phyloP scores from a whole-genome alignment of 2,329 filamentous ascomycete species.

The Tolypocladium pustulatum region DNA sequence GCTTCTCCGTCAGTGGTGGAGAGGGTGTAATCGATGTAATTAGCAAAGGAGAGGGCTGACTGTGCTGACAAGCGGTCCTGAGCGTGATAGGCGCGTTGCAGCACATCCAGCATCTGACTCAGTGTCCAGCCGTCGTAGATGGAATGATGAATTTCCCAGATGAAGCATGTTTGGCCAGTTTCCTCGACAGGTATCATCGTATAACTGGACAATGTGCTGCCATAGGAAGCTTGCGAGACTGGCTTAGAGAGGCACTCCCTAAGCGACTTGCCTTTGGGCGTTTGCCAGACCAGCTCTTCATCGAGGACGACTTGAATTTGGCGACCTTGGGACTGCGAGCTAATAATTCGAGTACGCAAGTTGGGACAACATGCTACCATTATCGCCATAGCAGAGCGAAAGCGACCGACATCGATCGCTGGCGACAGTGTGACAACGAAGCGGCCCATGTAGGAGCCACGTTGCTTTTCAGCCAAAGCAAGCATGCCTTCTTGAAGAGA shows the following conservation, averaged over 20 bases:
- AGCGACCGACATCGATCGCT: conserved; percentile 10
- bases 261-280: not conserved
- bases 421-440: conserved; percentile 10
- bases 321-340: not conserved
- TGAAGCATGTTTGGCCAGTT: not conserved
- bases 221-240: not conserved
- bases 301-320: conserved; percentile 5
- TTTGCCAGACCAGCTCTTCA: not conserved
- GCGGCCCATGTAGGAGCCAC: conserved; percentile 23
- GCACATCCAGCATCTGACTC: not conserved
- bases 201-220: conserved; percentile 8
- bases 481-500: conserved; percentile 27
- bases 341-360: conserved; percentile 7
- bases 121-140: conserved; percentile 14
- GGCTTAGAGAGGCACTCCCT: not conserved
- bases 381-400: conserved; percentile 17
- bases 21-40: conserved; percentile 3
- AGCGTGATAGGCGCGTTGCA: conserved; percentile 1
- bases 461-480: conserved; percentile 17
- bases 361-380: conserved; percentile 2
- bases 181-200: not conserved
- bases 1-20: not conserved
- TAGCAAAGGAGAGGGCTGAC: not conserved
- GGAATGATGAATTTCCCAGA: conserved; percentile 10
- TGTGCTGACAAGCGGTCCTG: not conserved